Conservation (phyloP, 331 rosid genomes). For the Erythrophleum ivorense region DNA sequence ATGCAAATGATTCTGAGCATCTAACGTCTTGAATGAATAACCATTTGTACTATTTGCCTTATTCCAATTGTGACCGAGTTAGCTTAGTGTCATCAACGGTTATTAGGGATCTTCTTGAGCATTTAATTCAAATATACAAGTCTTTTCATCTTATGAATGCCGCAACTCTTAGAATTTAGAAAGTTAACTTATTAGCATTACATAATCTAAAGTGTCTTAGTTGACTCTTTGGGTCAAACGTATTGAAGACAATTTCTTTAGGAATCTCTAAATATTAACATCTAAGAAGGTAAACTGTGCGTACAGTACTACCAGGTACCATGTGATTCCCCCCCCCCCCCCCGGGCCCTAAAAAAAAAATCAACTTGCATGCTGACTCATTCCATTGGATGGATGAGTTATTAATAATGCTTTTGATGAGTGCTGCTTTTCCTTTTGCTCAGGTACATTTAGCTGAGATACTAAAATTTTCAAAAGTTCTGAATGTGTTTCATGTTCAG, state of each 20-base stretch:
- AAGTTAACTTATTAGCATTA: neutral
- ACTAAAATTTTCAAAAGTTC: slow-evolving; percentile 11
- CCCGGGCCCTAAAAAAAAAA: neutral
- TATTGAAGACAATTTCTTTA: neutral
- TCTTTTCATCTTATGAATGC: neutral
- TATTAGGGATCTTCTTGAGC: neutral
- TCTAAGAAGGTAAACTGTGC: slow-evolving; percentile 27
- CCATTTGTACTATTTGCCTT: neutral
- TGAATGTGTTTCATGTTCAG: slow-evolving; percentile 49
- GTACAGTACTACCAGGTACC: neutral
- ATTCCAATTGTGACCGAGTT: neutral
- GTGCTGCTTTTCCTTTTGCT: slow-evolving; percentile 22
- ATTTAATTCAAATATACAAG: neutral
- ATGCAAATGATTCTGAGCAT: neutral
- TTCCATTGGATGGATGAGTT: slow-evolving; percentile 38
- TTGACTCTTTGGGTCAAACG: neutral
- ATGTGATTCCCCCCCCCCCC: neutral
- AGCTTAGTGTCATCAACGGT: neutral
- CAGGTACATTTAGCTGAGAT: neutral
- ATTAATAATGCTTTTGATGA: neutral
- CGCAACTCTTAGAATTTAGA: neutral
- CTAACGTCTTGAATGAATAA: neutral
- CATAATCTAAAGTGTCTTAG: neutral
- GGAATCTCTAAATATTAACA: neutral
- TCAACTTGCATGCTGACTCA: neutral